Evolutionary conservation across 768 basidiomycete species (phyloP).

Genomic region (Suillus cothurnatus): DNA sequence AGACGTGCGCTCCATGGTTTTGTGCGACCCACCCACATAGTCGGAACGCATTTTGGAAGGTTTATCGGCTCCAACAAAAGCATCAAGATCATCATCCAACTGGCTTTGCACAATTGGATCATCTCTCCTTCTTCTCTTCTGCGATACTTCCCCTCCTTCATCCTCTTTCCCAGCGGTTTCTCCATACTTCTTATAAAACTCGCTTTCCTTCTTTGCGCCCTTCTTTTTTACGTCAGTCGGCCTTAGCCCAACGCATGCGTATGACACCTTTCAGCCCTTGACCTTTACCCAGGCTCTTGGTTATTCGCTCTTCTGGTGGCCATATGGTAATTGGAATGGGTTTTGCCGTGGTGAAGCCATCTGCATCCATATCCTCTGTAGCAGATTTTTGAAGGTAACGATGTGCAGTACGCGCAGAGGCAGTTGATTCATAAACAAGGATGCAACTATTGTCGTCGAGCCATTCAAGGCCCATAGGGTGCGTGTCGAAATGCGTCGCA

Average conservation of each 20-base stretch:
- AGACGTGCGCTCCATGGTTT: slow-evolving; percentile 61
- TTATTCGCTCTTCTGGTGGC: slow-evolving; percentile 81
- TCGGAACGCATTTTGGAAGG: slow-evolving; percentile 73
- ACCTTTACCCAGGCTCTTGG: slow-evolving; percentile 67
- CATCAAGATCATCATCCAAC: slow-evolving; percentile 71
- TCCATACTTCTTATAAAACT: slow-evolving; percentile 82
- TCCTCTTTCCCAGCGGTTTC: slow-evolving; percentile 61
- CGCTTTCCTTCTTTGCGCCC: slow-evolving; percentile 70
- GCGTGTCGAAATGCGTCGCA: slow-evolving; percentile 73
- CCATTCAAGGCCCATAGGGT: slow-evolving; percentile 83
- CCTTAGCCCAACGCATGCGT: slow-evolving; percentile 75
- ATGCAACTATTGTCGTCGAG: slow-evolving; percentile 83
- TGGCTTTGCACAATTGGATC: slow-evolving; percentile 37
- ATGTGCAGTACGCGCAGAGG: slow-evolving; percentile 54
- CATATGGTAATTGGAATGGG: slow-evolving; percentile 73
- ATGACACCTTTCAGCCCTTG: slow-evolving; percentile 67
- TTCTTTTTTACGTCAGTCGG: slow-evolving; percentile 76
- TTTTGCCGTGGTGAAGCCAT: slow-evolving; percentile 63
- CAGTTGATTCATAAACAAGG: slow-evolving; percentile 65
- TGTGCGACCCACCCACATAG: slow-evolving; percentile 52
- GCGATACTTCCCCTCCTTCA: slow-evolving; percentile 35
- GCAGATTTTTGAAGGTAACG: slow-evolving; percentile 52
- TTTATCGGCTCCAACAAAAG: slow-evolving; percentile 57
- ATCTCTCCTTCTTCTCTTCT: slow-evolving; percentile 41
- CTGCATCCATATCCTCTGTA: slow-evolving; percentile 51